Evolutionary conservation across 345 rosid species (phyloP), one percentile per base, ranked within the genome.

Genomic region (Corchorus olitorius): DNA sequence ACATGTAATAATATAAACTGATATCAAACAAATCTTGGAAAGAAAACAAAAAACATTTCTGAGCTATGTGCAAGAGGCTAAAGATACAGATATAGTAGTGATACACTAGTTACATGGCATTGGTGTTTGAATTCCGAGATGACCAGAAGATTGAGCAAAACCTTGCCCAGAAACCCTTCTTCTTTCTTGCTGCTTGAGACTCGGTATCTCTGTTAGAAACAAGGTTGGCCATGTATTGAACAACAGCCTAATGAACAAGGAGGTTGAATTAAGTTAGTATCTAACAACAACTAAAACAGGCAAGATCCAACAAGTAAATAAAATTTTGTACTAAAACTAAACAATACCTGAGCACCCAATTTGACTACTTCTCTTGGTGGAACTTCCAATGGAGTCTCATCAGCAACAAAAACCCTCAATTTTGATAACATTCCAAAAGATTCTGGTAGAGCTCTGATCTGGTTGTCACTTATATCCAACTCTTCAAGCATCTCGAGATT

Each of bases 401-500:
- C 86, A 1, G 89, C 87, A 3, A 68, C 78, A 8, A 90, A 85
- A 45, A 84, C 83, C 69, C 87, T 79, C 80, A 90, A 61, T 39
- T 85, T 87, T 2, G 87, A 79, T 78, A 90, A 71, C 53, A 83
- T 56, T 76, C 94, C 54, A 65, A 90, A 87, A 10, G 92, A 84
- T 73, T 86, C 90, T 0, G 94, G 94, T 74, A 90, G 69, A 22
- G 48, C 70, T 60, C 87, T 74, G 62, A 90, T 88, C 81, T 90
- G 94, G 70, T 88, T 77, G 56, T 86, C 89, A 70, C 91, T 84
- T 79, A 90, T 89, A 76, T 90, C 94, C 84, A 90, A 73, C 80
- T 90, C 92, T 74, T 90, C 94, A 4, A 89, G 92, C 89, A 83
- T 66, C 83, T 88, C 90, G n/a, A 90, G 90, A 35, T 88, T 88